A percentile compares a stretch with the other conserved stretches of the same genome.
Conservation (phyloP, 2,329 filamentous ascomycete species). For the Neocatenulostroma microsporum region DNA sequence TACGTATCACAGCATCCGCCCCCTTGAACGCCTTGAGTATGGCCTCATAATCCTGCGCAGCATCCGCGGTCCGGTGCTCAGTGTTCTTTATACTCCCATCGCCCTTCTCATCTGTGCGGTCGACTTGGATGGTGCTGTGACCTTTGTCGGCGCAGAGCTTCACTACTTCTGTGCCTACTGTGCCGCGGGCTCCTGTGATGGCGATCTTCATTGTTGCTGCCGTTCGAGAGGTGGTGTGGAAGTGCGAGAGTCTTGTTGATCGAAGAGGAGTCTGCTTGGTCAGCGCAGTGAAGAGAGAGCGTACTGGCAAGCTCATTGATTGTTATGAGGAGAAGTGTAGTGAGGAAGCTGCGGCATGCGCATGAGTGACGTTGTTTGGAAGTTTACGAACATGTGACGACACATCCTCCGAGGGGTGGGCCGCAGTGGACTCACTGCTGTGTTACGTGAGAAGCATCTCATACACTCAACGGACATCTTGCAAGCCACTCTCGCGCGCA, state of each 20-base stretch:
- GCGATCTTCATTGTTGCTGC: slow-evolving; percentile 23
- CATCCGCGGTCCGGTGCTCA: slow-evolving; percentile 30
- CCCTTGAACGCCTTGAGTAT: slow-evolving; percentile 28
- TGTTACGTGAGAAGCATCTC: no score
- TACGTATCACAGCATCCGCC: slow-evolving; percentile 34
- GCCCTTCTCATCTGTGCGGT: slow-evolving; percentile 22
- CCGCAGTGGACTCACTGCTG: no score
- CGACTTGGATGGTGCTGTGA: slow-evolving; percentile 30
- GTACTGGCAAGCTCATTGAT: no score
- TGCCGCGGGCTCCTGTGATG: slow-evolving; percentile 34
- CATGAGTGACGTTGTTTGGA: no score
- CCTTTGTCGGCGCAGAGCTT: slow-evolving; percentile 27
- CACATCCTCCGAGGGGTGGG: no score
- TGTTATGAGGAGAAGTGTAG: no score
- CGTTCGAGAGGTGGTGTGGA: neutral
- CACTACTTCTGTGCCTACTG: slow-evolving; percentile 26
- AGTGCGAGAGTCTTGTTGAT: neutral
- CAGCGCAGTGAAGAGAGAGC: no score
- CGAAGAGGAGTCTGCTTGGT: no score
- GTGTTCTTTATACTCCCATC: slow-evolving; percentile 23
- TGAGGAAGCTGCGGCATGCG: no score
- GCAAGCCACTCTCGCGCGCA: no score
- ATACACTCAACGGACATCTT: no score
- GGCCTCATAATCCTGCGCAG: slow-evolving; percentile 28
- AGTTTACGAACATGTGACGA: no score